A percentile compares a stretch with the other conserved stretches of the same genome.
These are phyloP conservation scores for Tulasnella sp. DNA, from an alignment of 768 basidiomycete genomes.

Conservation along the genomic window DNA sequence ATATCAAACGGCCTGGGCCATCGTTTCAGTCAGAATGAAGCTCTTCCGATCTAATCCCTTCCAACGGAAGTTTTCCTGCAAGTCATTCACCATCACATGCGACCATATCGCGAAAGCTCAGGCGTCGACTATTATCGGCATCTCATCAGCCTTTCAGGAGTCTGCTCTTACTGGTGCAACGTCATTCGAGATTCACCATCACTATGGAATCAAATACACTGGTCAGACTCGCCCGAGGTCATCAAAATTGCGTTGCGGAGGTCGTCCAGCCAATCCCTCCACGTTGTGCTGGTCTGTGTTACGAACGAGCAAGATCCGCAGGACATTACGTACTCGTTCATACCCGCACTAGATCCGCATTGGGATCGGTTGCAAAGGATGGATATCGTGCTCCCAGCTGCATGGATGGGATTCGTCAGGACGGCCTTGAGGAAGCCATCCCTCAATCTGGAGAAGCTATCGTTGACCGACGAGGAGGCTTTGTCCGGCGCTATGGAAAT, in stretches of 20 bases:
- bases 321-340: no score
- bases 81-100: neutral
- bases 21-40: no score
- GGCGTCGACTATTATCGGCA: neutral
- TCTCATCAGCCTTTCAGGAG: neutral
- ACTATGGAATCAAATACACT: neutral
- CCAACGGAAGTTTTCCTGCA: neutral
- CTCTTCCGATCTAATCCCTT: neutral
- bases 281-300: neutral
- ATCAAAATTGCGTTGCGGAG: neutral
- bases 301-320: no score
- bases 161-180: neutral
- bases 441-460: neutral
- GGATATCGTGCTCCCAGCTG: neutral
- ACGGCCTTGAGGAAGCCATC: neutral
- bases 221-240: neutral
- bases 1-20: no score
- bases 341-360: neutral
- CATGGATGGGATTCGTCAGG: neutral
- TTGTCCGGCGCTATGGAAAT: no score
- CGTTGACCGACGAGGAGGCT: neutral
- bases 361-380: neutral
- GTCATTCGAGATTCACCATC: neutral
- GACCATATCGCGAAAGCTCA: neutral
- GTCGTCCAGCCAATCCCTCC: neutral